These are phyloP conservation scores for Hapsidospora chrysogenum DNA, from an alignment of 495 filamentous ascomycete genomes.

Conservation along the genomic window DNA sequence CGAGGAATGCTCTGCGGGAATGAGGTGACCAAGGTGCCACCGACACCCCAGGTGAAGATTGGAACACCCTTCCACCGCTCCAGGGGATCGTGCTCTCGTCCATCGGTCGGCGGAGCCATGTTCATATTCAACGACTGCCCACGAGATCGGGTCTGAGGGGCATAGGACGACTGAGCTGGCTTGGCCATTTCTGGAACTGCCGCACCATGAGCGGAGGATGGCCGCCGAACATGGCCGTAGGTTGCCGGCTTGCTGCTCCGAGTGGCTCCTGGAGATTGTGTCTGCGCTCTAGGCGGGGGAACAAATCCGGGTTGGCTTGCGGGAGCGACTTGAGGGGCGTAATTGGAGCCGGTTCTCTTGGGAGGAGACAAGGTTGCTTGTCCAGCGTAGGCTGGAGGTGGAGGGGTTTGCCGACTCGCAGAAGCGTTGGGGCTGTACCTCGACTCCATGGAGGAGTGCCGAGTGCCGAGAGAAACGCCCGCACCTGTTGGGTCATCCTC, in stretches of 20 bases:
- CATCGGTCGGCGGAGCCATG: constrained; percentile 51
- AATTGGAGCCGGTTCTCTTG: constrained; percentile 29
- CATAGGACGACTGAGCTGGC: constrained; percentile 1
- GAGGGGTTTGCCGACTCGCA: constrained; percentile 13
- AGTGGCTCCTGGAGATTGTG: constrained; percentile 66
- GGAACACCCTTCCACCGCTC: constrained; percentile 83
- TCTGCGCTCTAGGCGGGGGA: constrained; percentile 61
- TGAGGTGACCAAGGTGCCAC: constrained; percentile 63
- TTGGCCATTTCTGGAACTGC: too few relatives aligned
- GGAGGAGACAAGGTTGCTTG: constrained; percentile 31
- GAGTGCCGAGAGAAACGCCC: background rate
- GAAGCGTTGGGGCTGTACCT: constrained; percentile 10
- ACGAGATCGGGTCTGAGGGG: constrained; percentile 10
- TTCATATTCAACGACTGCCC: constrained; percentile 24
- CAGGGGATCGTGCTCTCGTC: constrained; percentile 60
- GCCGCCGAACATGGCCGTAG: constrained; percentile 11
- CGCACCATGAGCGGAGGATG: too few relatives aligned
- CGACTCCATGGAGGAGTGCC: constrained; percentile 4
- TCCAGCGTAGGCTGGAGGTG: constrained; percentile 22
- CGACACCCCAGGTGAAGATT: constrained; percentile 75
- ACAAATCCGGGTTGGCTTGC: constrained; percentile 21
- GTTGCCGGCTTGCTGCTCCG: constrained; percentile 12
- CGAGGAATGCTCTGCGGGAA: constrained; percentile 83
- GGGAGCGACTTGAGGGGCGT: constrained; percentile 21
- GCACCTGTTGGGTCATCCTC: constrained; percentile 14